Conservation (phyloP, 441 rosid species). For the California macrophylla region DNA sequence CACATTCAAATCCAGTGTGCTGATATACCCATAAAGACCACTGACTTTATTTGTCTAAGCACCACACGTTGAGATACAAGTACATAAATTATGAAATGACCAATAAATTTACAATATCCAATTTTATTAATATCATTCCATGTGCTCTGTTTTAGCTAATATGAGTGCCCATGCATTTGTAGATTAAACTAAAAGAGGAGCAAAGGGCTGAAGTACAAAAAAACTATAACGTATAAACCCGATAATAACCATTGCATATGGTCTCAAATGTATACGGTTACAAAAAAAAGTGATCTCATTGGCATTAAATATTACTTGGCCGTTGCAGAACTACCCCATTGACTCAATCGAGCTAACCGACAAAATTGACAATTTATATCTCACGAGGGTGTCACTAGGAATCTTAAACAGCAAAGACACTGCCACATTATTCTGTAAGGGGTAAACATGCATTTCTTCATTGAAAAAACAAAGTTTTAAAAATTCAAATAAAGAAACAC, state of each 20-base stretch:
- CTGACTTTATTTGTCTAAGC: not conserved
- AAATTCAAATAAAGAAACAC: constrained; percentile 1
- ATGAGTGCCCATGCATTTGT: not conserved
- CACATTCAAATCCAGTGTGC: not conserved
- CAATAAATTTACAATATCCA: not conserved
- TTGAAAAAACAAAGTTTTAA: not conserved
- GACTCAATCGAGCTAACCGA: not conserved
- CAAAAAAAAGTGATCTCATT: not conserved
- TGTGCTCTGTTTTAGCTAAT: not conserved
- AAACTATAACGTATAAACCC: not conserved
- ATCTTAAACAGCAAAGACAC: not conserved
- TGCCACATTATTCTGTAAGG: not conserved
- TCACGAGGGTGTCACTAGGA: not conserved
- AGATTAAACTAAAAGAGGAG: not conserved
- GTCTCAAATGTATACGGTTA: not conserved
- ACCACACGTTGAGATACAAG: not conserved
- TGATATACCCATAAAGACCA: not conserved
- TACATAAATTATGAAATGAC: not conserved
- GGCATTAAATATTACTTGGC: not conserved
- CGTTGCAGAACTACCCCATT: constrained; percentile 3
- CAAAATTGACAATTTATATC: not conserved
- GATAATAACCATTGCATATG: not conserved
- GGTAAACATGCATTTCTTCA: not conserved
- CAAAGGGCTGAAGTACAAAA: not conserved
- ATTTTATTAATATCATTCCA: not conserved